These are phyloP conservation scores for Penicillium turbatum DNA, from an alignment of 495 filamentous ascomycete species.

Conservation along the genomic window DNA sequence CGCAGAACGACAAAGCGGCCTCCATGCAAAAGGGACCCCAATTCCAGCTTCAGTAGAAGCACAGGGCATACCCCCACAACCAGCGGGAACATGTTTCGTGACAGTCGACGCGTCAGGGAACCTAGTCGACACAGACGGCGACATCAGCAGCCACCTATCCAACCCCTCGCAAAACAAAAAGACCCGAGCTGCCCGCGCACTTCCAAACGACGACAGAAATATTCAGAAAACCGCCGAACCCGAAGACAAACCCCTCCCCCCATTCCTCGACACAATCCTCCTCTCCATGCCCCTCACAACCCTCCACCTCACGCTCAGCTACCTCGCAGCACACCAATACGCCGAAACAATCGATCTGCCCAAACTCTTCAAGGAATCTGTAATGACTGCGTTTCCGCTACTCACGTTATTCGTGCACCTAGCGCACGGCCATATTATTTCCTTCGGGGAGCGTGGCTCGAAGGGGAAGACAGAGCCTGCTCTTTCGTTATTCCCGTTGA, in stretches of 20 bases:
- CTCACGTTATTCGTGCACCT: slow-evolving; percentile 43
- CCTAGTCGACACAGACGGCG: slow-evolving; percentile 29
- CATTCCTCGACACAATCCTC: slow-evolving; percentile 46
- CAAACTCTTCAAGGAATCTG: slow-evolving; percentile 46
- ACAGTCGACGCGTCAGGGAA: slow-evolving; percentile 35
- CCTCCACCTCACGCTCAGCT: slow-evolving; percentile 82
- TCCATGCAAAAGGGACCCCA: slow-evolving; percentile 10
- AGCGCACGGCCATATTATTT: slow-evolving; percentile 43
- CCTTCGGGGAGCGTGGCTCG: slow-evolving; percentile 18
- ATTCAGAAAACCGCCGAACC: slow-evolving; percentile 1
- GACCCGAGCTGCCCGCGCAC: not conserved
- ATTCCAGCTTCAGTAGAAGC: not conserved
- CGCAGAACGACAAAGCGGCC: slow-evolving; percentile 41
- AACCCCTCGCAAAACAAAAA: slow-evolving; percentile 9
- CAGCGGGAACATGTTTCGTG: slow-evolving; percentile 34
- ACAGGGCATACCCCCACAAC: slow-evolving; percentile 6
- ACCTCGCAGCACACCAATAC: slow-evolving; percentile 90
- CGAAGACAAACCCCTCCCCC: slow-evolving; percentile 30
- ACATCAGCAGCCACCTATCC: slow-evolving; percentile 13
- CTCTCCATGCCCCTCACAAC: slow-evolving; percentile 66
- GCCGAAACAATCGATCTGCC: slow-evolving; percentile 60
- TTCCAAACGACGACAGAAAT: not conserved
- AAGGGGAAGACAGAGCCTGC: slow-evolving; percentile 11
- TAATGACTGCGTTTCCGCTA: slow-evolving; percentile 36
- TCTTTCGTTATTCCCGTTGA: slow-evolving; percentile 29